Conservation (phyloP, 2,329 filamentous ascomycete species). For the Pestalotiopsis fici region DNA sequence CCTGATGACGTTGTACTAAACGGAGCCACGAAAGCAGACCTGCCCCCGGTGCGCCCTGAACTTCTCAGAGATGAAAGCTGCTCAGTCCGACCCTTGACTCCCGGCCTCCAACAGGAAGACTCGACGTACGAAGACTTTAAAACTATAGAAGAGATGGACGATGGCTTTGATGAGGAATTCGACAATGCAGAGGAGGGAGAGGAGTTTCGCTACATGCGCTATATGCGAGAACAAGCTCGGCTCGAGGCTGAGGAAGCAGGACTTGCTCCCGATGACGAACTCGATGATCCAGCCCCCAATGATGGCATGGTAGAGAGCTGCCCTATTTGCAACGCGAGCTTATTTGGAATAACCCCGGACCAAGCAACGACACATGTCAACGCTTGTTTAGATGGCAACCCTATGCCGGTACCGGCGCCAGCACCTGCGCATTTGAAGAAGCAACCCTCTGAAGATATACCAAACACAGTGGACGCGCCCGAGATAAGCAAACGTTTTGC, state of each 20-base stretch:
- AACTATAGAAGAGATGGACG: slow-evolving; percentile 51
- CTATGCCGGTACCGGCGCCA: slow-evolving; percentile 52
- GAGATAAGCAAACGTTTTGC: slow-evolving; percentile 61
- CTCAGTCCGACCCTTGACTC: slow-evolving; percentile 18
- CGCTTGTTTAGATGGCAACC: slow-evolving; percentile 83
- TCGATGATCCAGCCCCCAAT: slow-evolving; percentile 28
- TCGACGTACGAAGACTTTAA: slow-evolving; percentile 32
- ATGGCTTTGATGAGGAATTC: slow-evolving; percentile 52
- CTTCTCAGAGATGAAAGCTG: slow-evolving; percentile 26
- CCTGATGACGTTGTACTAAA: neutral
- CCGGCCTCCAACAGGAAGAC: slow-evolving; percentile 20
- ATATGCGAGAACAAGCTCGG: slow-evolving; percentile 75
- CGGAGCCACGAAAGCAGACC: slow-evolving; percentile 10
- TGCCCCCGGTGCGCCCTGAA: slow-evolving; percentile 8
- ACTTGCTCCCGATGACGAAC: slow-evolving; percentile 32
- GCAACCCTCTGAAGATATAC: slow-evolving; percentile 17
- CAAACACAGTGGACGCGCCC: slow-evolving; percentile 33
- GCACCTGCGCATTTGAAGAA: slow-evolving; percentile 18
- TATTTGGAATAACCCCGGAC: slow-evolving; percentile 62
- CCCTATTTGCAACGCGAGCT: slow-evolving; percentile 73
- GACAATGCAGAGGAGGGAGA: slow-evolving; percentile 59
- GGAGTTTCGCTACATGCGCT: slow-evolving; percentile 66
- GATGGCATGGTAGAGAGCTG: slow-evolving; percentile 51
- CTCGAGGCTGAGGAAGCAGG: slow-evolving; percentile 61
- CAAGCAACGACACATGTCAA: slow-evolving; percentile 87